phyloP scores from a whole-genome alignment of 2,329 filamentous ascomycete genomes.

The Aspergillus fumigatiaffinis region DNA sequence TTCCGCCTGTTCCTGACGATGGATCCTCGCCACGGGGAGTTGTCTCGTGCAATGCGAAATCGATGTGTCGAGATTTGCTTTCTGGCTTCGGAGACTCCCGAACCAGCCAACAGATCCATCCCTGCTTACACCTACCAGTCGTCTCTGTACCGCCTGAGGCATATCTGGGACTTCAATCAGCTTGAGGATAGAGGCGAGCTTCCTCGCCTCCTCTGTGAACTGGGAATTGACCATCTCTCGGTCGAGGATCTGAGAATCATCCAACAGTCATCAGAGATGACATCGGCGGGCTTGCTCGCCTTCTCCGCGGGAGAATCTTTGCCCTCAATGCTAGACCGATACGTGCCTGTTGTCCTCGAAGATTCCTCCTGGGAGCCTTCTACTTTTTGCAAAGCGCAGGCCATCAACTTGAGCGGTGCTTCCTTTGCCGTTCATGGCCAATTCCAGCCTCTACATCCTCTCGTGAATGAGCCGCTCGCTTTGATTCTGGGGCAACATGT shows the following conservation, averaged over 20 bases:
- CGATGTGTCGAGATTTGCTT: conserved; percentile 87
- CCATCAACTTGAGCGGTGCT: conserved; percentile 23
- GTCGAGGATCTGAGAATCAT: conserved; percentile 30
- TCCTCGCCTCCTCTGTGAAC: conserved; percentile 21
- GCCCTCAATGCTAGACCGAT: conserved; percentile 25
- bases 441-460: conserved; percentile 35
- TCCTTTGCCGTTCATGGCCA: conserved; percentile 22
- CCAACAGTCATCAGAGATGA: conserved; percentile 25
- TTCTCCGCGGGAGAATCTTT: conserved; percentile 8
- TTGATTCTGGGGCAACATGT: conserved; percentile 22
- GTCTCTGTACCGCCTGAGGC: conserved; percentile 36
- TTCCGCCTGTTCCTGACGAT: conserved; percentile 94
- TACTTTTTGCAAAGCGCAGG: conserved; percentile 12
- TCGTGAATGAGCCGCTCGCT: conserved; percentile 38
- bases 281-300: conserved; percentile 15
- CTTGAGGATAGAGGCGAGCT: conserved; percentile 8
- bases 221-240: conserved; percentile 37
- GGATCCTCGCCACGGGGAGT: conserved; percentile 85
- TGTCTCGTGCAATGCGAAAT: conserved; percentile 96
- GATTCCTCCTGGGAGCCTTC: conserved; percentile 28
- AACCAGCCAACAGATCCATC: conserved; percentile 12
- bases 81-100: conserved; percentile 39
- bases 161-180: conserved; percentile 26
- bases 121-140: conserved; percentile 39
- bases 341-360: conserved; percentile 30